A percentile compares a stretch with the other conserved stretches of the same genome.
These are phyloP conservation scores for Elsinoe necatrix DNA, from an alignment of 2,329 filamentous ascomycete species.

Conservation along the genomic window DNA sequence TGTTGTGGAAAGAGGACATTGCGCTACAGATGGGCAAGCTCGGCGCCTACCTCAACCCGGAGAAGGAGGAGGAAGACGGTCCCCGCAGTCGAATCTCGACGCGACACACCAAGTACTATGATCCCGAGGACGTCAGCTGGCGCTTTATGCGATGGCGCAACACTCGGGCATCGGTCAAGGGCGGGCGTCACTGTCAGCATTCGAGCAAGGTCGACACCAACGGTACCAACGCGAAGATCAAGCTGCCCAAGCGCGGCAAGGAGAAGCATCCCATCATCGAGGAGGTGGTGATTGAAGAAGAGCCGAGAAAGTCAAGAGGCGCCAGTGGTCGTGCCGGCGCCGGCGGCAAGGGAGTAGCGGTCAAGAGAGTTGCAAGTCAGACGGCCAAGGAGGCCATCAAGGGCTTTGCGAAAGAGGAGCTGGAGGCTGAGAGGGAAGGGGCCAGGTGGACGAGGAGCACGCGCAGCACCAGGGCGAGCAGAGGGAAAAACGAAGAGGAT, in stretches of 20 bases:
- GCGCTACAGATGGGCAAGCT: slow-evolving; percentile 71
- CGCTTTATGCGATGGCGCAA: slow-evolving; percentile 61
- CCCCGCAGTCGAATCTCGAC: slow-evolving; percentile 50
- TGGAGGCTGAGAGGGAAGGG: slow-evolving; percentile 35
- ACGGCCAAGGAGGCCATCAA: slow-evolving; percentile 3
- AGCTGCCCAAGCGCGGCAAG: background rate
- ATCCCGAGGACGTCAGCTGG: slow-evolving; percentile 38
- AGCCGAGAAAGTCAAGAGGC: background rate
- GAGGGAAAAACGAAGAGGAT: slow-evolving; percentile 14
- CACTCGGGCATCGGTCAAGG: slow-evolving; percentile 43
- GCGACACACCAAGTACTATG: slow-evolving; percentile 52
- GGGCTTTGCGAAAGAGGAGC: background rate
- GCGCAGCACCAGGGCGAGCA: slow-evolving; percentile 33
- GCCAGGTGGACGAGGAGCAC: slow-evolving; percentile 36
- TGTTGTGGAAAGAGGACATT: slow-evolving; percentile 67
- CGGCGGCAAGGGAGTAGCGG: background rate
- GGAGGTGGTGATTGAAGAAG: background rate
- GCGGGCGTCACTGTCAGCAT: slow-evolving; percentile 9
- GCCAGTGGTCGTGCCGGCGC: background rate
- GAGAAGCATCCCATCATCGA: background rate
- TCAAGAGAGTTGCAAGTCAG: background rate
- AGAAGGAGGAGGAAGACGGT: slow-evolving; percentile 41
- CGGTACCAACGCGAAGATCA: background rate
- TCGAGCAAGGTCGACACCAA: background rate
- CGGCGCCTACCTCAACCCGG: slow-evolving; percentile 42